A percentile compares a stretch with the other conserved stretches of the same genome.
Conservation (phyloP, 768 basidiomycete species). For the Gautieria morchelliformis region DNA sequence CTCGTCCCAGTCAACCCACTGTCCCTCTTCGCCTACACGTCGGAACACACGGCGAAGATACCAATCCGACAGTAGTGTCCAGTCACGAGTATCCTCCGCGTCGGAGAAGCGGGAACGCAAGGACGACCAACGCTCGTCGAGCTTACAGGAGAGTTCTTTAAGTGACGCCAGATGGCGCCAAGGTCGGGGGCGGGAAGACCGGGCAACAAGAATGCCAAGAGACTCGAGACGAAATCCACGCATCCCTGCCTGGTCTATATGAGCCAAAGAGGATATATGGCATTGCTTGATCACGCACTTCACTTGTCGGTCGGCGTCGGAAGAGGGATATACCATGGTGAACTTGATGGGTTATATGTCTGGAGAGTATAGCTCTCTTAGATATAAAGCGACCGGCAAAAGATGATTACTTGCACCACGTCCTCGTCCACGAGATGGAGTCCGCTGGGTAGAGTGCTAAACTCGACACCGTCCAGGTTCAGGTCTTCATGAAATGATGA, state of each 20-base stretch:
- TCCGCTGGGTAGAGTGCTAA: conserved; percentile 73
- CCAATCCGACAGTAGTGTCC: conserved; percentile 5
- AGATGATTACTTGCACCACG: conserved; percentile 49
- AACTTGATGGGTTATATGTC: conserved; percentile 63
- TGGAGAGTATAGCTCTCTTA: conserved; percentile 17
- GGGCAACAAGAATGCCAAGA: conserved; percentile 62
- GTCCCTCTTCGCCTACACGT: conserved; percentile 5
- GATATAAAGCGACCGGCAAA: not conserved
- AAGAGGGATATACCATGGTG: conserved; percentile 71
- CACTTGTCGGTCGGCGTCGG: conserved; percentile 54
- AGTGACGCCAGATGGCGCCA: conserved; percentile 64
- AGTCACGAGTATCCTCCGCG: not conserved
- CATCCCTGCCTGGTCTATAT: conserved; percentile 37
- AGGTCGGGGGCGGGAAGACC: conserved; percentile 56
- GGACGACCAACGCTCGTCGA: conserved; percentile 19
- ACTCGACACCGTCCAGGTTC: conserved; percentile 63
- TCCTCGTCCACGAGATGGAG: conserved; percentile 73
- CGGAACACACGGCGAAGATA: conserved; percentile 6
- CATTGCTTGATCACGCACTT: conserved; percentile 17
- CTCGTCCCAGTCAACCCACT: conserved; percentile 9
- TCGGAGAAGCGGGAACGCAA: conserved; percentile 23
- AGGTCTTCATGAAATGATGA: conserved; percentile 34
- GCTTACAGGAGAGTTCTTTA: conserved; percentile 44
- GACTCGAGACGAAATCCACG: conserved; percentile 76
- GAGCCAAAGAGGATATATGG: not conserved